Evolutionary conservation across 2,329 filamentous ascomycete genomes (phyloP).

Genomic region (Colletotrichum trifolii): DNA sequence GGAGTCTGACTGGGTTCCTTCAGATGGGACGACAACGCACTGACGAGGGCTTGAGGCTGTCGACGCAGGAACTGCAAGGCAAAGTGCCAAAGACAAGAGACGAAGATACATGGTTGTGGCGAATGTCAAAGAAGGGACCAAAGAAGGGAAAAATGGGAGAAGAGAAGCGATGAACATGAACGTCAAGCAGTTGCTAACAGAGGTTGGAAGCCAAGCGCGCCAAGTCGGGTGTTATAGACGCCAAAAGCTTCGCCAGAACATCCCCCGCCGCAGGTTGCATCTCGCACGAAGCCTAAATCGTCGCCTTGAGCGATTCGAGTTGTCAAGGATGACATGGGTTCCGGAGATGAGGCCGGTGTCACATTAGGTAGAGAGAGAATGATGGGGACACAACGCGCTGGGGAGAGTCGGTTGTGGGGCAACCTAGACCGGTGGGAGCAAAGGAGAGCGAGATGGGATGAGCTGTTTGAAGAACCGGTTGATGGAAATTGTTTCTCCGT

Average conservation of each 20-base stretch:
- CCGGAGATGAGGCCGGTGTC: slow-evolving; percentile 24
- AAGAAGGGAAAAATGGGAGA: neutral
- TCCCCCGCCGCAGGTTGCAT: slow-evolving; percentile 3
- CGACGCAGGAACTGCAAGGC: slow-evolving; percentile 10
- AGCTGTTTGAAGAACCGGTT: neutral
- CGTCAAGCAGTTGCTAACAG: neutral
- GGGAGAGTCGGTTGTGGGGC: slow-evolving; percentile 7
- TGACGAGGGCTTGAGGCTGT: slow-evolving; percentile 4
- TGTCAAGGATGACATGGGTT: slow-evolving; percentile 16
- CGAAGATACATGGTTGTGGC: slow-evolving; percentile 9
- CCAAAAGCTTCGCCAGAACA: slow-evolving; percentile 22
- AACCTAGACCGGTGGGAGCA: neutral
- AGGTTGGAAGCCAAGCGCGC: neutral
- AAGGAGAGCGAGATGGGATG: slow-evolving; percentile 15
- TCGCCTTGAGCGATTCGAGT: neutral
- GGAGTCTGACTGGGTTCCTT: slow-evolving; percentile 52
- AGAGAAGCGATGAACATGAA: slow-evolving; percentile 13
- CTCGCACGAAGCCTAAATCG: neutral
- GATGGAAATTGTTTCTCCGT: slow-evolving; percentile 23
- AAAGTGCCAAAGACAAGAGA: slow-evolving; percentile 21
- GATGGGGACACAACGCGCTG: neutral
- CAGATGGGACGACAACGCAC: slow-evolving; percentile 43
- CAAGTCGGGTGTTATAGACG: slow-evolving; percentile 15
- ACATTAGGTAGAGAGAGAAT: neutral
- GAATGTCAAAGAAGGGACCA: neutral